Evolutionary conservation across 768 basidiomycete genomes (phyloP), one percentile per base, ranked within the genome.

Genomic region (Leucosporidium scottii): DNA sequence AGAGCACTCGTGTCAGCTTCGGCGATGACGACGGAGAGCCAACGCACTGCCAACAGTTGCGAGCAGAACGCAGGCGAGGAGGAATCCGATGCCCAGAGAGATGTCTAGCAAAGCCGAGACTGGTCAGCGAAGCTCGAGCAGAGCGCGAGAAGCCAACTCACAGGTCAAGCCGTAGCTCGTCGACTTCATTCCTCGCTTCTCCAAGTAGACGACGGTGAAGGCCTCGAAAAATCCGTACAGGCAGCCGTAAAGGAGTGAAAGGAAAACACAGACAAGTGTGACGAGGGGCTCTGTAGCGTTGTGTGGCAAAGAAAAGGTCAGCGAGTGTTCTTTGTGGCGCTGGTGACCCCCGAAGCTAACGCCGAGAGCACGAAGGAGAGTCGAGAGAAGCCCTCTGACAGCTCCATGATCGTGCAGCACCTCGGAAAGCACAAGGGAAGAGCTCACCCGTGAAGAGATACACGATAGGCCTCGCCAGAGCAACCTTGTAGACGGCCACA

Each of bases 201-300:
- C 69, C 36, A 68, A 25, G 39, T 63, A 73, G 28, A 73, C 69
- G 34, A 73, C 56, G 0, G 66, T 47, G 59, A 70, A 67, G 1
- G 64, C 72, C 60, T 67, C 55, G 66, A 73, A 73, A 55, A 70
- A 67, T 25, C 63, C 72, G 48, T 73, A 73, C 1, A 59, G 58
- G 25, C 39, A 44, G 4, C 63, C 69, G 49, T 73, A 73, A 3
- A 73, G 64, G 1, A 73, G 20, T 1, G 64, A 51, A 8, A 73
- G 61, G 36, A 70, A 73, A n/a, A 70, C 31, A 2, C 54, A 68
- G 13, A 67, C 49, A 54, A 73, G 62, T 0, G 63, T 49, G 9
- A 73, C 62, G 34, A 69, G 62, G 1, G 72, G 72, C 31, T 73
- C 72, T 68, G 62, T 23, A 53, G 25, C n/a, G 39, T 44, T 8